Base-by-base conservation (phyloP, 805 yeast genomes). In the Nakazawaea anatomiae region DNA sequence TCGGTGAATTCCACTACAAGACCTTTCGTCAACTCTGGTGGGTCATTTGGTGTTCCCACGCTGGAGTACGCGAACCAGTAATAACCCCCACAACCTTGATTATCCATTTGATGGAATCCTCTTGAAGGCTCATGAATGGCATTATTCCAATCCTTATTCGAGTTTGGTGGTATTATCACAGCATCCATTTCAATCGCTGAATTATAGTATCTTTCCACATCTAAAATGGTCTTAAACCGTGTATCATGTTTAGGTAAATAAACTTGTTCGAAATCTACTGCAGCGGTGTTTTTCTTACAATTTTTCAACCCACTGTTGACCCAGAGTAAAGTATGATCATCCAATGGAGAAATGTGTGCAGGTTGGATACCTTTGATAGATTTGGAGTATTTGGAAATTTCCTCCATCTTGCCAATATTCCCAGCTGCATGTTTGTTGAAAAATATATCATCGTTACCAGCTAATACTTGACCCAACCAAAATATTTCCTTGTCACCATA, bases 401-500 rank as follows among this genome's bases (percentile, higher is more conserved):
- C 47, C 29, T 46, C 45, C 12, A 67, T 44, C 47, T 61, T 64
- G 7, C 87, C 89, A 2, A 77, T 74, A 29, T 82, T 69, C 1
- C 81, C 87, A 0, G 87, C 87, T 8, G 77, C 69, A 56, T 71
- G 62, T 7, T 64, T 52, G 57, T 82, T 83, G 61, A 83, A 76
- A 34, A 62, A 65, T 55, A 80, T 79, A 31, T 67, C 62, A 48
- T 77, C 80, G 57, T 82, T 81, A 7, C 88, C 83, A 36, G 76
- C 71, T 30, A 76, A 66, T 43, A 77, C 72, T 62, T 81, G 78
- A 1, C 87, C 88, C 38, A 87, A 61, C 92, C 92, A 85, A 59
- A 85, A 81, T 56, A 86, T 69, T 61, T 87, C 94, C 57, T 87
- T 87, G 55, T 87, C 95, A 41, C 95, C 95, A 74, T 87, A 85